Conservation (phyloP, 352 stramenopile species). For the Phytopythium ostracodes region DNA sequence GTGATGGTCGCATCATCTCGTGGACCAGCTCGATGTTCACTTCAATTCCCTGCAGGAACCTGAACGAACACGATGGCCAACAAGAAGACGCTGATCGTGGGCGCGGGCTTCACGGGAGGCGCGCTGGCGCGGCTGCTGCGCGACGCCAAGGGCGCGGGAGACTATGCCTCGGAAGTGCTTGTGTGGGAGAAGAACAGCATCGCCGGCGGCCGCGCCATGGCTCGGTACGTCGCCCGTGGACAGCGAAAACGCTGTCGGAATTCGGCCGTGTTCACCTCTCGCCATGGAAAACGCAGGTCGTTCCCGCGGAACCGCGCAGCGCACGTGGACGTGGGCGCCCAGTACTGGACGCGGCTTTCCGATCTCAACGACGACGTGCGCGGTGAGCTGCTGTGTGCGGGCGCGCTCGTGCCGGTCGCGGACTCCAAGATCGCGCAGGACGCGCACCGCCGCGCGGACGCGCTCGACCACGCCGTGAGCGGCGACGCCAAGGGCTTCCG, state of each 20-base stretch:
- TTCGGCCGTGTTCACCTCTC: conserved; percentile 1
- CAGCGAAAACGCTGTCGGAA: not conserved
- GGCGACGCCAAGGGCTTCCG: conserved; percentile 43
- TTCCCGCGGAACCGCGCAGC: conserved; percentile 52
- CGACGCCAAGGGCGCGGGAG: conserved; percentile 16
- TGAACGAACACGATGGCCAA: conserved; percentile 10
- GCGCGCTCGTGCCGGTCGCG: conserved; percentile 34
- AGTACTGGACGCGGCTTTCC: conserved; percentile 60
- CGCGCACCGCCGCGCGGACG: conserved; percentile 22
- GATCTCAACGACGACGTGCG: conserved; percentile 49
- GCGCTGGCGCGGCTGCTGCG: conserved; percentile 47
- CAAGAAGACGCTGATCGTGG: conserved; percentile 59
- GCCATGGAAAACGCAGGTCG: conserved; percentile 19
- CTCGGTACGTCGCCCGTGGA: conserved; percentile 21
- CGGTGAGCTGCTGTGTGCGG: conserved; percentile 24
- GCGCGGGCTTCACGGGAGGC: conserved; percentile 57
- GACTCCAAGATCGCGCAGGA: conserved; percentile 51
- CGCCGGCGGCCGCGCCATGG: conserved; percentile 59
- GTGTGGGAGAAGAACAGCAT: conserved; percentile 79
- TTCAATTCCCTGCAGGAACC: not conserved
- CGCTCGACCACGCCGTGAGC: conserved; percentile 37
- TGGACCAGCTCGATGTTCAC: not conserved
- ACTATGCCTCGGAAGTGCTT: conserved; percentile 31
- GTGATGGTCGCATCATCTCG: not conserved
- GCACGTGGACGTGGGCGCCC: conserved; percentile 63